These are phyloP conservation scores for Geranomyces variabilis DNA, from an alignment of 192 early-diverging fungal species.

Conservation along the genomic window DNA sequence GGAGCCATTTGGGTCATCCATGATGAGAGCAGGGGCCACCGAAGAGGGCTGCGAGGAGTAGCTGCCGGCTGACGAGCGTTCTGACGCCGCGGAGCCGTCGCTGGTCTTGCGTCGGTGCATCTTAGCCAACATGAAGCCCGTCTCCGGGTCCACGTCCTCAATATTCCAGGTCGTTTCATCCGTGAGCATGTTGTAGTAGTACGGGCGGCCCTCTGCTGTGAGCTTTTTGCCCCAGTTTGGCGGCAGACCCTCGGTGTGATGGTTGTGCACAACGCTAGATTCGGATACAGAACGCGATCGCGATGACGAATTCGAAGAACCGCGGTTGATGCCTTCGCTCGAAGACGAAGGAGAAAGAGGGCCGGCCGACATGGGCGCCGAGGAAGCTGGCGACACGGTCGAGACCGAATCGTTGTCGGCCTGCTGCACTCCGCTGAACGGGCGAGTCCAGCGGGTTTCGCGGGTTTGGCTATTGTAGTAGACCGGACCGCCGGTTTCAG, in stretches of 20 bases:
- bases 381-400: not conserved
- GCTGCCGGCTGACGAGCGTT: conserved; percentile 1
- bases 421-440: conserved; percentile 23
- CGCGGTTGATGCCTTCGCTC: not conserved
- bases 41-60: not conserved
- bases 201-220: conserved; percentile 59
- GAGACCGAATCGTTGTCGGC: conserved; percentile 1
- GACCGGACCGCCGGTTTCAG: conserved; percentile 56
- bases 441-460: conserved; percentile 62
- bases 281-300: conserved; percentile 1
- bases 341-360: conserved; percentile 11
- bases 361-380: conserved; percentile 10
- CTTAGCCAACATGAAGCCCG: conserved; percentile 50
- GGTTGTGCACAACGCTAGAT: not conserved
- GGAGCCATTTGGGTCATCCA: not conserved
- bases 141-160: conserved; percentile 43
- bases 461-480: conserved; percentile 47
- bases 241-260: conserved; percentile 40
- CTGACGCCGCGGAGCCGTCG: conserved; percentile 11
- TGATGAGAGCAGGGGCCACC: not conserved
- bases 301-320: not conserved
- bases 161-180: conserved; percentile 65
- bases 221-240: conserved; percentile 66
- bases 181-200: conserved; percentile 73
- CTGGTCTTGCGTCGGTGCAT: conserved; percentile 26